phyloP scores from a whole-genome alignment of 1,139 yeast genomes.

The Geotrichum carabidarum region DNA sequence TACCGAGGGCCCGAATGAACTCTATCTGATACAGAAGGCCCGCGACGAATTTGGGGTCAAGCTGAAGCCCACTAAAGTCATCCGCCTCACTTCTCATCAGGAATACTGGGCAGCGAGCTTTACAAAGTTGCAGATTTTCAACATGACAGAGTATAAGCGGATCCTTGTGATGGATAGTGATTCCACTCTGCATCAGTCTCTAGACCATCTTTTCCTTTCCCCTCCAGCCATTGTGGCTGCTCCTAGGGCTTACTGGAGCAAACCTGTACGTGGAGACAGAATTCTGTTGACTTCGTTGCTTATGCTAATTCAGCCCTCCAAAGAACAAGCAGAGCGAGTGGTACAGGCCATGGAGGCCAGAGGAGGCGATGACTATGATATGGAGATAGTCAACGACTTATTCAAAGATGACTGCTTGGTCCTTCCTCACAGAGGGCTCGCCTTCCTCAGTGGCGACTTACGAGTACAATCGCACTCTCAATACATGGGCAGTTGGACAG shows the following conservation, averaged over 20 bases:
- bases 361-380: conserved; percentile 41
- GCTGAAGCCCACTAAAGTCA: conserved; percentile 30
- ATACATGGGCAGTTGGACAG: conserved; percentile 13
- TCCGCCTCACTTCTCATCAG: conserved; percentile 27
- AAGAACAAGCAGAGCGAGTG: conserved; percentile 34
- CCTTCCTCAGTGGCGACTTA: conserved; percentile 49
- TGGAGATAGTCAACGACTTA: conserved; percentile 47
- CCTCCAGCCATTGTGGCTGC: conserved; percentile 41
- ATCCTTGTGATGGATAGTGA: conserved; percentile 46
- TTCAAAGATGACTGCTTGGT: conserved; percentile 36
- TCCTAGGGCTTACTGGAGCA: conserved; percentile 37
- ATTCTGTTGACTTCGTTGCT: conserved; percentile 39
- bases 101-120: conserved; percentile 46
- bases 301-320: conserved; percentile 46
- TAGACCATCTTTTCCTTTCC: conserved; percentile 48
- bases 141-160: conserved; percentile 44
- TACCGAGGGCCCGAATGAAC: neutral
- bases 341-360: conserved; percentile 35
- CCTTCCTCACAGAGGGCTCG: conserved; percentile 46
- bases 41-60: conserved; percentile 22
- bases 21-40: neutral
- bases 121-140: conserved; percentile 47
- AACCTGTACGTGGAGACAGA: conserved; percentile 1
- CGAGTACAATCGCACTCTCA: conserved; percentile 22
- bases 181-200: conserved; percentile 29